Conservation (phyloP, 1,284 basidiomycete species). For the Golubevia sp. region DNA sequence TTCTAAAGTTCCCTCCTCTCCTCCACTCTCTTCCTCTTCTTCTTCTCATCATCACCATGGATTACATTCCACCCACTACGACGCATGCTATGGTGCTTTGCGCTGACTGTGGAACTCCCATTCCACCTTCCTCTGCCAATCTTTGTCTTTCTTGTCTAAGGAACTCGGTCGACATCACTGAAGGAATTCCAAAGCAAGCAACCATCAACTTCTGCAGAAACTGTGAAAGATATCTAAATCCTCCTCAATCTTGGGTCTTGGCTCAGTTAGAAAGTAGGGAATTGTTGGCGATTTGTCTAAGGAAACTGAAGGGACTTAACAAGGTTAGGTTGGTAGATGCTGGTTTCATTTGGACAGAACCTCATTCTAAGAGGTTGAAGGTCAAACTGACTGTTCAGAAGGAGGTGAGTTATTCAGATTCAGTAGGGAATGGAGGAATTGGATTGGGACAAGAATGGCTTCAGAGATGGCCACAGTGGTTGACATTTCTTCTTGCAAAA, state of each 20-base stretch:
- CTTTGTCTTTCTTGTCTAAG: conserved; percentile 57
- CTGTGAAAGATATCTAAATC: conserved; percentile 60
- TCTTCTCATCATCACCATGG: not conserved
- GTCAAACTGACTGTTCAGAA: conserved; percentile 61
- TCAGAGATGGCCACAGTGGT: too few relatives aligned
- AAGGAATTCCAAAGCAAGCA: conserved; percentile 58
- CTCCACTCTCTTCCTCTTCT: not conserved
- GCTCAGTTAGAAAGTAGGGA: conserved; percentile 55
- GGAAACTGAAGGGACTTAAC: conserved; percentile 59
- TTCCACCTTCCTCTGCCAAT: conserved; percentile 57
- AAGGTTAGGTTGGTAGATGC: conserved; percentile 60
- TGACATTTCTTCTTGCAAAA: not conserved
- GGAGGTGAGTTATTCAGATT: conserved; percentile 18
- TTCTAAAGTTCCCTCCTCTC: too few relatives aligned
- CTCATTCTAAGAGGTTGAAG: conserved; percentile 55
- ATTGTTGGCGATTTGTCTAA: conserved; percentile 58
- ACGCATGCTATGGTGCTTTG: conserved; percentile 40
- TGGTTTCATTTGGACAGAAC: conserved; percentile 60
- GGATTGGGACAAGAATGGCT: too few relatives aligned
- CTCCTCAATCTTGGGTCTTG: conserved; percentile 53
- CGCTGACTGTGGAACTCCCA: conserved; percentile 58
- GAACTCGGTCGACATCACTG: conserved; percentile 60
- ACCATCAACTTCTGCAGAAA: conserved; percentile 61
- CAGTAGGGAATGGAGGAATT: not conserved
- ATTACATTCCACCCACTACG: not conserved